Conservation (phyloP, 2,329 filamentous ascomycete genomes). For the Alternaria triticina region DNA sequence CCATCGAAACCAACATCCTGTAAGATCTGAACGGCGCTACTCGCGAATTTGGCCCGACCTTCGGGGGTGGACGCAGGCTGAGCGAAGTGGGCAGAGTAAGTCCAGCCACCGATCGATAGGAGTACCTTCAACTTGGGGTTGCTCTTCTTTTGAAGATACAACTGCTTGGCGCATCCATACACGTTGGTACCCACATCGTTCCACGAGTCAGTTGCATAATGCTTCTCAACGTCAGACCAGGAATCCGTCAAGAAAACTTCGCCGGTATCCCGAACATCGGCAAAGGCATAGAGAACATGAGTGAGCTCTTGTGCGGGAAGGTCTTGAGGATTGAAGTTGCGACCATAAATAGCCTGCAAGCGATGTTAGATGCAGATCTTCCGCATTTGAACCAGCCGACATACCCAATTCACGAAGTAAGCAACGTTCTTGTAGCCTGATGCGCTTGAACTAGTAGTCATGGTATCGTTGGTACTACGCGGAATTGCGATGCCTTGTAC, state of each 20-base stretch:
- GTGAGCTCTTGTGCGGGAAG: conserved; percentile 42
- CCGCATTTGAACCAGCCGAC: conserved; percentile 6
- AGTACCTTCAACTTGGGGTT: conserved; percentile 47
- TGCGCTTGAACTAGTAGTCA: conserved; percentile 22
- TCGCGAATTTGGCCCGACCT: conserved; percentile 42
- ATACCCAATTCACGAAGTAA: conserved; percentile 50
- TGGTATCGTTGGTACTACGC: conserved; percentile 11
- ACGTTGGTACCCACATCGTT: conserved; percentile 48
- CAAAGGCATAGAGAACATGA: conserved; percentile 49
- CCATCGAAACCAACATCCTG: conserved; percentile 47
- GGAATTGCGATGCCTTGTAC: conserved; percentile 32
- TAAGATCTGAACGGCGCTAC: conserved; percentile 41
- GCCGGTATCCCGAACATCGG: conserved; percentile 46
- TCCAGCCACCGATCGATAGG: conserved; percentile 50
- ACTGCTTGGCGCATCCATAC: conserved; percentile 48
- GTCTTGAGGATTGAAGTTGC: conserved; percentile 46
- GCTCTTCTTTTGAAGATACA: conserved; percentile 45
- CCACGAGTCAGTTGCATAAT: conserved; percentile 48
- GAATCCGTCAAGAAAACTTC: conserved; percentile 48
- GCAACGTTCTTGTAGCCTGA: conserved; percentile 46
- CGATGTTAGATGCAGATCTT: conserved; percentile 2
- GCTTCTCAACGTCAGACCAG: conserved; percentile 48
- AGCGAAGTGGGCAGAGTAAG: conserved; percentile 47
- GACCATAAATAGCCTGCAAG: conserved; percentile 46
- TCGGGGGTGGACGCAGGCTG: conserved; percentile 38